Conservation (phyloP, 306 rosid genomes). For the Begonia masoniana region DNA sequence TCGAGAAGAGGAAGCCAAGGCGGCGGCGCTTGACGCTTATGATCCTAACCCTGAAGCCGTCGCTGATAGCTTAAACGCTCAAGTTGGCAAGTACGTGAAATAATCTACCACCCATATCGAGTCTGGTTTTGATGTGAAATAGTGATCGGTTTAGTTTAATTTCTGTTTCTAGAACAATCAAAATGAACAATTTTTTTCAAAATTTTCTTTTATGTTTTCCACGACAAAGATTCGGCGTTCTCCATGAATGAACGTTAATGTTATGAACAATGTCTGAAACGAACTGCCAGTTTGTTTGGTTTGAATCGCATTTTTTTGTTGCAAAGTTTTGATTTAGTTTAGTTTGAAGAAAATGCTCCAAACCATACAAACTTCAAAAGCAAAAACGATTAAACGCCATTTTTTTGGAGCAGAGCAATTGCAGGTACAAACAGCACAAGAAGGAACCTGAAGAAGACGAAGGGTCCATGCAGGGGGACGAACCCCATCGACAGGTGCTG, state of each 20-base stretch:
- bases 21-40: conserved; percentile 14
- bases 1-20: conserved; percentile 21
- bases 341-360: no score
- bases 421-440: conserved; percentile 8
- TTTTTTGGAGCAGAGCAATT: conserved; percentile 22
- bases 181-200: no score
- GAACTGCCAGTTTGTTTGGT: not conserved
- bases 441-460: conserved; percentile 18
- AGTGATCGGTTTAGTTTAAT: not conserved
- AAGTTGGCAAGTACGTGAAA: conserved; percentile 29
- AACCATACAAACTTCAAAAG: no score
- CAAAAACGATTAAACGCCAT: not conserved
- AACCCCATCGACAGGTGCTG: conserved; percentile 82
- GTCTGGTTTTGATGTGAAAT: not conserved
- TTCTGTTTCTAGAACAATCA: no score
- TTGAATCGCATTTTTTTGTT: no score
- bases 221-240: not conserved
- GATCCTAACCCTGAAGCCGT: conserved; percentile 24
- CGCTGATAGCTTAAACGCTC: conserved; percentile 19
- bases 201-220: no score
- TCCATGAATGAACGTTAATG: not conserved
- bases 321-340: no score
- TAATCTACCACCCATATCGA: not conserved
- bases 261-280: not conserved
- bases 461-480: conserved; percentile 28